Percentiles rank a stretch among this genome's conserved stretches.
These are phyloP conservation scores for Piedraia hortae DNA, from an alignment of 2,329 filamentous ascomycete species.

Conservation along the genomic window DNA sequence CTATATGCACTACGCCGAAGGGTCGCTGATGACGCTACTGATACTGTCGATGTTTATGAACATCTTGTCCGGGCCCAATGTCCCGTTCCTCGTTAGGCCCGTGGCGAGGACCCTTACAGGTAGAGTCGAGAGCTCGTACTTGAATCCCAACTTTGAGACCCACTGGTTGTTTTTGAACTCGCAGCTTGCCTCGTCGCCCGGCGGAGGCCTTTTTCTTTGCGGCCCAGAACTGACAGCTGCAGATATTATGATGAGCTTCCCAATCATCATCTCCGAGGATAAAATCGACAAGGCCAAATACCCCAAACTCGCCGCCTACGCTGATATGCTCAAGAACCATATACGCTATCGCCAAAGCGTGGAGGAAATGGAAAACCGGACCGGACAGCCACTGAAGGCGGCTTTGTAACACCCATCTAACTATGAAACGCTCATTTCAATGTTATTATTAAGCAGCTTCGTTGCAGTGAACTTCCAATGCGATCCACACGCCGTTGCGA, in stretches of 20 bases:
- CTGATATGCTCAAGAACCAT: conserved; percentile 17
- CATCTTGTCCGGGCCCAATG: conserved; percentile 19
- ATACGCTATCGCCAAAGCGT: conserved; percentile 21
- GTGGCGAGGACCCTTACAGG: conserved; percentile 28
- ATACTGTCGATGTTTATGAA: conserved; percentile 35
- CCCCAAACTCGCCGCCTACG: conserved; percentile 21
- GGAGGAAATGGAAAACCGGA: conserved; percentile 24
- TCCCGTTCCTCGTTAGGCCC: conserved; percentile 43
- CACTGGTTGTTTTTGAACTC: conserved; percentile 25
- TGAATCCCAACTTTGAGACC: conserved; percentile 20
- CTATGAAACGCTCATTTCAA: neutral
- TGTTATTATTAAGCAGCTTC: conserved; percentile 1
- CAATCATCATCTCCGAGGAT: conserved; percentile 17
- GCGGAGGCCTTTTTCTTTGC: conserved; percentile 23
- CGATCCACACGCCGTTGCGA: conserved; percentile 4
- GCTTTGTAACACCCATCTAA: conserved; percentile 1
- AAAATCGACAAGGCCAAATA: conserved; percentile 18
- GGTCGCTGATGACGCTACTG: conserved; percentile 48
- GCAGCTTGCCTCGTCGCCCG: conserved; percentile 20
- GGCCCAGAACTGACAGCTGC: conserved; percentile 22
- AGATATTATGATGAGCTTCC: conserved; percentile 26
- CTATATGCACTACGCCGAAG: conserved; percentile 64
- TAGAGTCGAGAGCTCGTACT: conserved; percentile 18
- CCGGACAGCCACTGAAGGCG: conserved; percentile 7
- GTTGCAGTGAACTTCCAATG: conserved; percentile 5